phyloP scores from a whole-genome alignment of 805 yeast species.

The Nakazawaea anatomiae region DNA sequence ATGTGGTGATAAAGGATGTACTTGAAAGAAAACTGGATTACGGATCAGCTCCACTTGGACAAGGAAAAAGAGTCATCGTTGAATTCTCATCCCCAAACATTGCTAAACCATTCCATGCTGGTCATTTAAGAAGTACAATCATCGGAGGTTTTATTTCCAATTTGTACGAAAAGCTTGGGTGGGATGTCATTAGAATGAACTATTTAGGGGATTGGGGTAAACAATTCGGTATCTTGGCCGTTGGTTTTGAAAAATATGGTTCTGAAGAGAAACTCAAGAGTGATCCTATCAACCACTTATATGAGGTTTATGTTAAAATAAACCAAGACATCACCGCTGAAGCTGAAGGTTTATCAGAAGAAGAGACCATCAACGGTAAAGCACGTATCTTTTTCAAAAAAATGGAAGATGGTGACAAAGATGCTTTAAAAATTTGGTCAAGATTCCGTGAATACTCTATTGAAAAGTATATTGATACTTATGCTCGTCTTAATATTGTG shows the following conservation, averaged over 20 bases:
- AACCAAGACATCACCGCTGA: slow-evolving; percentile 67
- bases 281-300: slow-evolving; percentile 92
- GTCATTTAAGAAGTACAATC: slow-evolving; percentile 95
- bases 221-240: slow-evolving; percentile 93
- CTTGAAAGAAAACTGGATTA: slow-evolving; percentile 54
- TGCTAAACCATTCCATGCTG: slow-evolving; percentile 99
- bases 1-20: slow-evolving; percentile 64
- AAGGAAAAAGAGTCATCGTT: slow-evolving; percentile 62
- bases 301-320: slow-evolving; percentile 85
- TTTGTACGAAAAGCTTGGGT: slow-evolving; percentile 84
- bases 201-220: slow-evolving; percentile 99
- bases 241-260: slow-evolving; percentile 87
- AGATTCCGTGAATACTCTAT: slow-evolving; percentile 90
- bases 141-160: slow-evolving; percentile 94
- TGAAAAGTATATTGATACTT: slow-evolving; percentile 77
- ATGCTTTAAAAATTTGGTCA: slow-evolving; percentile 73
- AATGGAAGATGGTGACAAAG: slow-evolving; percentile 92
- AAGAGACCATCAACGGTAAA: slow-evolving; percentile 59
- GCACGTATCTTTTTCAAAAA: slow-evolving; percentile 84
- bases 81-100: slow-evolving; percentile 98
- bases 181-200: slow-evolving; percentile 89
- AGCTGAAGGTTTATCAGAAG: slow-evolving; percentile 42
- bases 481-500: slow-evolving; percentile 84
- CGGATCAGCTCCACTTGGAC: slow-evolving; percentile 74
- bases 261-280: slow-evolving; percentile 57